Conservation (phyloP, 306 rosid species). For the Pyrus betulifolia region DNA sequence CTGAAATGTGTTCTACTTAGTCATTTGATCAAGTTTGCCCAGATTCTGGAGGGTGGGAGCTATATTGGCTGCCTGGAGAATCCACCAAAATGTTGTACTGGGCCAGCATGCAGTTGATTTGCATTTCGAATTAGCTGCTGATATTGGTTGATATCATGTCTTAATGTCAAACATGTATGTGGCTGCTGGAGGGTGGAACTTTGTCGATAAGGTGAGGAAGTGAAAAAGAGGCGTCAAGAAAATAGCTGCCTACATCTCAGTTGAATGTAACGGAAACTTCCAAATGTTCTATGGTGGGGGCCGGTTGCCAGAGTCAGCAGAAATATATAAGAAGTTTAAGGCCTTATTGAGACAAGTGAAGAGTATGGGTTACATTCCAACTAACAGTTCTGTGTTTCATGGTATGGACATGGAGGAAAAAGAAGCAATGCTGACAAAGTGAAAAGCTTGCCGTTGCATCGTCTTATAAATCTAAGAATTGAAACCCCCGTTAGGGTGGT, state of each 20-base stretch:
- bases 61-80: conserved; percentile 30
- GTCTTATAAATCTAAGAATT: conserved; percentile 17
- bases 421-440: conserved; percentile 33
- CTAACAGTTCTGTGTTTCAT: conserved; percentile 24
- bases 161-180: conserved; percentile 37
- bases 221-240: conserved; percentile 32
- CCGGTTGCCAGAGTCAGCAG: conserved; percentile 15
- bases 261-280: conserved; percentile 22
- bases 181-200: conserved; percentile 41
- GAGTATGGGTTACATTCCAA: conserved; percentile 29
- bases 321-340: conserved; percentile 26
- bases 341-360: conserved; percentile 19
- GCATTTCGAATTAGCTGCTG: conserved; percentile 21
- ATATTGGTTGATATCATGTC: conserved; percentile 24
- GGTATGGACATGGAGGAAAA: conserved; percentile 40
- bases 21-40: conserved; percentile 20
- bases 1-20: too few relatives aligned
- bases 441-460: conserved; percentile 59
- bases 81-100: conserved; percentile 22
- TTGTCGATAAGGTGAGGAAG: conserved; percentile 32
- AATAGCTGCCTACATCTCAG: conserved; percentile 34
- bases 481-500: conserved; percentile 45
- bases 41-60: conserved; percentile 40
- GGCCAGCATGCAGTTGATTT: conserved; percentile 30
- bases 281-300: conserved; percentile 30